Base-by-base conservation (phyloP, 2,329 filamentous ascomycete species). In the Aspergillus sp. region DNA sequence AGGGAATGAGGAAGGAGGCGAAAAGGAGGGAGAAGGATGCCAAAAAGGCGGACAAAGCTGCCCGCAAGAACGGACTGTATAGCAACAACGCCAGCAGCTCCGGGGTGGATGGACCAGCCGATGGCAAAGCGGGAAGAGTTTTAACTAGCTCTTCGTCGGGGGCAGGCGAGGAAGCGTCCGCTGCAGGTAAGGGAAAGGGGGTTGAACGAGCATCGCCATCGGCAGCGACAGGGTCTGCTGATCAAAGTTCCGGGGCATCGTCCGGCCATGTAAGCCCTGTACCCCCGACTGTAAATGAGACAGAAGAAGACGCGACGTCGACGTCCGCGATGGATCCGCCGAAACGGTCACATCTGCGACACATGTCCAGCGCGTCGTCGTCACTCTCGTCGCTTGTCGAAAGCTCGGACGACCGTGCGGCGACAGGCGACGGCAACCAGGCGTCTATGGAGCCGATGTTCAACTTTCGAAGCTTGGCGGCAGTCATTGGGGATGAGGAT, bases 311-410 rank as follows among this genome's bases (percentile, higher is more conserved):
- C 6, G 5, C 19, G 10, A 35, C 29, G 31, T 13, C 40, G 32
- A 5, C 35, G 35, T 30, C 30, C 32, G 19, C 12, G 2, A 64
- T 68, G n/a, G 68, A 68, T 5, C 65, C 71, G 1, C 70, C 75
- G 5, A 75, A 74, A 25, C 74, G 75, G 4, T 83, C 82, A 2
- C 80, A 86, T 53, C 66, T 91, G 12, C 76, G 86, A 15, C 82
- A 93, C 46, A 78, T 91, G 59, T 93, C 86, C 41, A 93, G 82
- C 45, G 81, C 85, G 1, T 94, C 88, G 0, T 93, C 86, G 0
- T 74, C 82, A 0, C 78, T 79, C 6, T 93, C 86, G 0, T 93
- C 85, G 0, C 67, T 80, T 8, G 68, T 76, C 1, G 85, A 89
- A 31, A 51, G 48, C 8, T 37, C 55, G 1, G 55, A 56, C 2